These are phyloP conservation scores for Cordyceps fumosorosea DNA, from an alignment of 2,329 filamentous ascomycete species.

Conservation along the genomic window DNA sequence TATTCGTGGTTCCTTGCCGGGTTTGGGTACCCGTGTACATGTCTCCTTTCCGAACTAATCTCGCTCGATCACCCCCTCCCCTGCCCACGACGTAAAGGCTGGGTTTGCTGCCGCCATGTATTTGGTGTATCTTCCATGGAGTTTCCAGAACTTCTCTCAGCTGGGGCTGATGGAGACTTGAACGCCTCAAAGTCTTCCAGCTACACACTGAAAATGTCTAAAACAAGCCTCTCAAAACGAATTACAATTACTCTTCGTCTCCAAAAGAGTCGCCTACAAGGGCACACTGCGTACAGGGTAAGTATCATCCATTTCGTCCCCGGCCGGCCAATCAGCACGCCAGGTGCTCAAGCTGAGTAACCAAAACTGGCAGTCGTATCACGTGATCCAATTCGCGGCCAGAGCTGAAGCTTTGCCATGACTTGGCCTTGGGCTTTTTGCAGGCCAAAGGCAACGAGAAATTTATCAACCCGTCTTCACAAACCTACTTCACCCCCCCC, in stretches of 20 bases:
- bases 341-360: slow-evolving; percentile 9
- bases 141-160: neutral
- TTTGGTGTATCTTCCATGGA: too few relatives aligned
- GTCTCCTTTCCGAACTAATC: too few relatives aligned
- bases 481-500: slow-evolving; percentile 3
- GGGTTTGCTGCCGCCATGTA: too few relatives aligned
- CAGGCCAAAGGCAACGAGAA: slow-evolving; percentile 29
- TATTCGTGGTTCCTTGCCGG: too few relatives aligned
- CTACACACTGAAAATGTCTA: neutral
- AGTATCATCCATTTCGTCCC: neutral
- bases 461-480: slow-evolving; percentile 33
- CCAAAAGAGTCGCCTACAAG: neutral
- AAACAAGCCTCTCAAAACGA: neutral
- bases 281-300: neutral
- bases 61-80: too few relatives aligned
- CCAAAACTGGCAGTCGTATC: slow-evolving; percentile 10
- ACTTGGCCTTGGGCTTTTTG: neutral
- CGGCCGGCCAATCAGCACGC: neutral
- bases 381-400: slow-evolving; percentile 22
- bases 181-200: neutral
- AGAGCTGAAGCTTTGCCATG: neutral
- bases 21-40: too few relatives aligned
- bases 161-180: neutral
- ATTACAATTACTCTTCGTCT: too few relatives aligned
- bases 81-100: too few relatives aligned